Percentiles rank a stretch among this genome's conserved stretches.
Conservation (phyloP, 495 filamentous ascomycete genomes). For the Podospora fimiseda region DNA sequence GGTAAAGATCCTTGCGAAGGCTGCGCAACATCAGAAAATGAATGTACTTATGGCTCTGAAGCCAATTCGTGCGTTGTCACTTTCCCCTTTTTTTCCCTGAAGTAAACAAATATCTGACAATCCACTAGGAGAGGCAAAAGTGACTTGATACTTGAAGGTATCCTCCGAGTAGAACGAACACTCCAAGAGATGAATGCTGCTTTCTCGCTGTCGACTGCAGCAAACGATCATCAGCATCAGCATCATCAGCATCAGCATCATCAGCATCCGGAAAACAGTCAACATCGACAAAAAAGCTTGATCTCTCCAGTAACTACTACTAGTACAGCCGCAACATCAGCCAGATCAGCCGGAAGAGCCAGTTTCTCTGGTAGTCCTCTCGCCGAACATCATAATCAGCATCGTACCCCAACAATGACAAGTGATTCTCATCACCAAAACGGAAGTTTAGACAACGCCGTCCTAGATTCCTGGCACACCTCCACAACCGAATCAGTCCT, state of each 20-base stretch:
- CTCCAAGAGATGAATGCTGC: slow-evolving; percentile 23
- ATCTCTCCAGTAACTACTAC: slow-evolving; percentile 6
- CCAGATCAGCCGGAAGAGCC: background rate
- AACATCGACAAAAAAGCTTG: background rate
- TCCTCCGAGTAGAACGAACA: slow-evolving; percentile 26
- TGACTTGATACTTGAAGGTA: slow-evolving; percentile 30
- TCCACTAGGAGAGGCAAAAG: slow-evolving; percentile 26
- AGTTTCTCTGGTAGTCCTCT: slow-evolving; percentile 18
- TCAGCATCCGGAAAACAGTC: background rate
- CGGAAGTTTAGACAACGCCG: slow-evolving; percentile 25
- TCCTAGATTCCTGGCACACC: slow-evolving; percentile 26
- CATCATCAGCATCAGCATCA: background rate
- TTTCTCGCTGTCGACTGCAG: slow-evolving; percentile 5
- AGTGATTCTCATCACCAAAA: background rate
- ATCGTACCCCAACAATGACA: background rate
- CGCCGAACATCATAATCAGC: slow-evolving; percentile 8
- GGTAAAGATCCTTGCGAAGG: slow-evolving; percentile 27
- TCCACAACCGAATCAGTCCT: slow-evolving; percentile 30
- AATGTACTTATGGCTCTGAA: slow-evolving; percentile 29
- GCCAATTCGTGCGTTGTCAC: slow-evolving; percentile 20
- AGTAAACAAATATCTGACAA: background rate
- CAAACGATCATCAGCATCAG: background rate
- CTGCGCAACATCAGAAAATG: slow-evolving; percentile 23
- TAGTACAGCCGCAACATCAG: background rate
- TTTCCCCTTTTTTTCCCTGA: background rate